Conservation (phyloP, 371 early-diverging fungal species). For the Mortierella sp. region DNA sequence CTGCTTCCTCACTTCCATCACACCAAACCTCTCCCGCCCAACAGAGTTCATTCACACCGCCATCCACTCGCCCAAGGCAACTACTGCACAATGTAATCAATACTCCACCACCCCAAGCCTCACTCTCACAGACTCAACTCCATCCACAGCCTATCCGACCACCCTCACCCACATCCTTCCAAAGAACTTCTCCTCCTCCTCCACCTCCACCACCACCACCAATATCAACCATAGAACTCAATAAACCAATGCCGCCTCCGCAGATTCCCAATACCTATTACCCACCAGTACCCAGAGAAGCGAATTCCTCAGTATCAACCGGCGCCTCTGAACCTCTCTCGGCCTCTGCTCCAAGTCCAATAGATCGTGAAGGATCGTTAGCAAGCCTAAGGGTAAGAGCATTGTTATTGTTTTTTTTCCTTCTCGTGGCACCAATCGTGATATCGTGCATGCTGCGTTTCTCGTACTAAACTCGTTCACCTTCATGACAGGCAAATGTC, state of each 20-base stretch:
- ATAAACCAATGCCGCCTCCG: constrained; percentile 26
- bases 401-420: not conserved
- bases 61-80: constrained; percentile 51
- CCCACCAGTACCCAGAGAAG: constrained; percentile 32
- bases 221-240: constrained; percentile 36
- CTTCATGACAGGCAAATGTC: constrained; percentile 23
- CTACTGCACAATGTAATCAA: constrained; percentile 55
- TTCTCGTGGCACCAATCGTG: not conserved
- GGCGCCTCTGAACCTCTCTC: constrained; percentile 10
- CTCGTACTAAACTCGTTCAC: not conserved
- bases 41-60: constrained; percentile 48
- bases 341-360: constrained; percentile 29
- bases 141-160: constrained; percentile 39
- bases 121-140: constrained; percentile 45
- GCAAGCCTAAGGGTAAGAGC: constrained; percentile 29
- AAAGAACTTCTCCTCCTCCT: constrained; percentile 23
- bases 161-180: constrained; percentile 26
- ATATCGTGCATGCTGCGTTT: not conserved
- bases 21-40: constrained; percentile 26
- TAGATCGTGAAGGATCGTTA: constrained; percentile 30
- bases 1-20: constrained; percentile 1
- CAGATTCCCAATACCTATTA: constrained; percentile 19
- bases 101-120: constrained; percentile 41
- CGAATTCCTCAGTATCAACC: constrained; percentile 4
- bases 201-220: constrained; percentile 44